phyloP scores from a whole-genome alignment of 1,284 basidiomycete genomes.

The Tilletiopsis washingtonensis region DNA sequence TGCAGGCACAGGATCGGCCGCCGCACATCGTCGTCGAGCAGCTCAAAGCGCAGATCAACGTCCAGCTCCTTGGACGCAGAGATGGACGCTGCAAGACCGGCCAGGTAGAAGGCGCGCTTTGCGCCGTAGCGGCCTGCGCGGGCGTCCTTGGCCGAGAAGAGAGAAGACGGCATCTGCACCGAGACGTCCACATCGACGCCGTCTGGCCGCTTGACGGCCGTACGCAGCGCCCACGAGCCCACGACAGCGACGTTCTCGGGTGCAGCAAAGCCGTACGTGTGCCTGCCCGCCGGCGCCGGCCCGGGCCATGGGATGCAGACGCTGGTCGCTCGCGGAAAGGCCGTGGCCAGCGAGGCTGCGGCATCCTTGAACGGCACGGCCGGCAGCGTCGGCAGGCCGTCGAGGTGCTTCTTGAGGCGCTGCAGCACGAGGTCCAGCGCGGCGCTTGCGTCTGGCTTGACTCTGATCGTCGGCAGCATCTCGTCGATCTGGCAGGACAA shows the following conservation, averaged over 20 bases:
- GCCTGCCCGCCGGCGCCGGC: constrained; percentile 51
- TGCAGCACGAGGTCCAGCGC: constrained; percentile 38
- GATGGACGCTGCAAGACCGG: constrained; percentile 66
- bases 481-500: constrained; percentile 26
- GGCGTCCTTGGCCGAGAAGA: constrained; percentile 94
- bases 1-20: constrained; percentile 61
- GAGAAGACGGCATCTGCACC: constrained; percentile 51
- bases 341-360: constrained; percentile 49
- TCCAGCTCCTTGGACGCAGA: constrained; percentile 37
- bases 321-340: constrained; percentile 45
- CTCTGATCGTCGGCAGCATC: constrained; percentile 37
- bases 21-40: constrained; percentile 62
- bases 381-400: constrained; percentile 16
- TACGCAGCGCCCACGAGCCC: constrained; percentile 45
- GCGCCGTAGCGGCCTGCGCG: constrained; percentile 83
- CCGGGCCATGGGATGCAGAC: constrained; percentile 50
- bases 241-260: constrained; percentile 63
- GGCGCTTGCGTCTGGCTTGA: constrained; percentile 20
- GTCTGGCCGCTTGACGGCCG: constrained; percentile 29
- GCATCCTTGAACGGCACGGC: constrained; percentile 20
- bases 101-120: constrained; percentile 84
- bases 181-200: constrained; percentile 40
- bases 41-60: constrained; percentile 22
- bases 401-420: constrained; percentile 30
- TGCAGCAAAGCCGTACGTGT: constrained; percentile 67